Base-by-base conservation (phyloP, 768 basidiomycete species). In the Agaricus blazei region DNA sequence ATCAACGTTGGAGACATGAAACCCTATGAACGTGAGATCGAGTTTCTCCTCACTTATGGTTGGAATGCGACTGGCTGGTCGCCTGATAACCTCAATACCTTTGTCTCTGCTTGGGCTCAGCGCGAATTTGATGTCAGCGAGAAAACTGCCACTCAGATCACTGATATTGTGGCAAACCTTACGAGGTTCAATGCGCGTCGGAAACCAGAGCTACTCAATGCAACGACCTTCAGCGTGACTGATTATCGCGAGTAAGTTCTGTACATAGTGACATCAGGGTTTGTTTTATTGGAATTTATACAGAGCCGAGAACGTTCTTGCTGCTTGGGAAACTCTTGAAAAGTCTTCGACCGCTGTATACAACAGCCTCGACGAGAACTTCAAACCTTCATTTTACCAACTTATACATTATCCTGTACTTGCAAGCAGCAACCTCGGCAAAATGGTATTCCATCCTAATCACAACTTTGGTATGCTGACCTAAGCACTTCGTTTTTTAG, bases 1-100 rank as follows among this genome's bases (percentile, higher is more conserved):
- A 67, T 90, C 52, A 90, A 88, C 64, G 86, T 90, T 52, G 88
- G 88, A 14, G 86, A 88, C 60, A 68, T 90, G 50, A 88, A 88
- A 65, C 86, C 85, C 2, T 84, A 84, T 58, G 88, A 90, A 60
- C 79, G 85, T 50, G 80, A 84, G 50, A 83, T 75, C 29, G 85
- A 88, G 60, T 87, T 84, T 66, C 88, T 85, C 75, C 68, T 89
- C 60, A 73, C 69, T 14, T 78, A 79, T 43, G 86, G 79, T 3
- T 88, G 80, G 76, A 77, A 90, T 60, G 66, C 80, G 0, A 71
- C 81, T 0, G 65, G 73, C 12, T 89, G 82, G 80, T 75, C 72
- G 14, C 73, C 70, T 5, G 71, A 77, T 57, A 85, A 85, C 63
- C 62, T 84, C 44, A 65, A 78, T 31, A 68, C 63, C 24, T 88